Base-by-base conservation (phyloP, 192 early-diverging fungal species). In the Coemansia sp. region DNA sequence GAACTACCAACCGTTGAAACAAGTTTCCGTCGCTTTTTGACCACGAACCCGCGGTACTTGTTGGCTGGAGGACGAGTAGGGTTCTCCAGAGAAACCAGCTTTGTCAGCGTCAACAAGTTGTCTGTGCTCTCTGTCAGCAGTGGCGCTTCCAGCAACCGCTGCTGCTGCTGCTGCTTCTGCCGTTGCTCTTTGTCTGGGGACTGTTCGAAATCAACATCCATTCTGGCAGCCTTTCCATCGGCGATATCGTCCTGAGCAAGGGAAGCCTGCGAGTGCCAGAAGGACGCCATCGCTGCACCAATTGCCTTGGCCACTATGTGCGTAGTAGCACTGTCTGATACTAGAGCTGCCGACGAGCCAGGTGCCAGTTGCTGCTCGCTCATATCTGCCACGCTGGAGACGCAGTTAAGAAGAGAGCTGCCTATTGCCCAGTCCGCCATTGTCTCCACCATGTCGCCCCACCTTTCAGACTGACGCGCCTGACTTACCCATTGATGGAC, bases 1-100 rank as follows among this genome's bases (percentile, higher is more conserved):
- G 59, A 53, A 24, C 58, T 30, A 35, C 42, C 29, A 14, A 50
- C 35, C 54, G n/a, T 25, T 1, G 5, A 7, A 13, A 60, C 61
- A 47, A 24, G 32, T 0, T 51, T 24, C 8, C 67, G 63, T n/a
- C 71, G 67, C 71, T 73, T 73, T 51, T 78, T 78, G 10, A 78
- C 76, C 6, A 73, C 67, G 28, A 61, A 78, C 0, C 76, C 76
- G n/a, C 76, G 60, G 64, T 78, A 78, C 61, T 70, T 69, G 54
- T 56, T 48, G 0, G 62, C 66, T 1, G 69, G 19, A 32, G 69
- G 57, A 13, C 61, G 61, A 13, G 60, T 23, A 0, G 50, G 50
- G 61, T 36, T 73, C 9, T 67, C 71, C 16, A 78, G 55, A 1
- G 67, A 60, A 52, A 73, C 27, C 3, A 79, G 64, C 24, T 29